These are phyloP conservation scores for Phlegmacium glaucopus DNA, from an alignment of 768 basidiomycete species.

Conservation along the genomic window DNA sequence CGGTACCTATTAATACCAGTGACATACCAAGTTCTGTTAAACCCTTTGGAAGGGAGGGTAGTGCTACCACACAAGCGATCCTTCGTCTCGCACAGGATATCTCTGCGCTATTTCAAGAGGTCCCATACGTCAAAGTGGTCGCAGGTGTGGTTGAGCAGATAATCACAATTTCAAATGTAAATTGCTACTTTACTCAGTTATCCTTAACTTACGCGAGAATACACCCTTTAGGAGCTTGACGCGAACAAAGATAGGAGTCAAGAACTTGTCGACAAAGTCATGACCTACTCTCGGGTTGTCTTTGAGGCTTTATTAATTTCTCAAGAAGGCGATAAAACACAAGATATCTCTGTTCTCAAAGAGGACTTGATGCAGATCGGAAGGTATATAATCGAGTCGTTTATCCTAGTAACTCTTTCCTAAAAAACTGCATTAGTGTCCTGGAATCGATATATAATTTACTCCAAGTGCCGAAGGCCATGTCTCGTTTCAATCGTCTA, in stretches of 20 bases:
- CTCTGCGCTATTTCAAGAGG: constrained; percentile 15
- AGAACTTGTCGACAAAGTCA: constrained; percentile 23
- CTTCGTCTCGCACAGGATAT: constrained; percentile 11
- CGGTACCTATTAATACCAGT: not conserved
- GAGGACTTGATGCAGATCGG: constrained; percentile 17
- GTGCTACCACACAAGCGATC: not conserved
- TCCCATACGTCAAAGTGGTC: constrained; percentile 24
- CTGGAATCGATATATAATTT: constrained; percentile 17
- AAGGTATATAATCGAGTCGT: constrained; percentile 6
- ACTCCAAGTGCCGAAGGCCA: constrained; percentile 10
- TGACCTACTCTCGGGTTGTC: constrained; percentile 20
- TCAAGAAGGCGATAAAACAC: constrained; percentile 1
- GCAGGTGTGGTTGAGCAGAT: constrained; percentile 21
- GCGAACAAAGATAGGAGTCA: constrained; percentile 16
- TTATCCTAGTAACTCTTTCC: not conserved
- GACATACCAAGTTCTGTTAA: not conserved
- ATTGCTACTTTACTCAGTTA: not conserved
- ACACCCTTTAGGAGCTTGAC: constrained; percentile 16
- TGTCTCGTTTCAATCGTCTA: constrained; percentile 14
- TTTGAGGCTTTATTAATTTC: constrained; percentile 17
- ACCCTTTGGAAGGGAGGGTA: not conserved
- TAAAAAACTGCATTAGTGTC: constrained; percentile 11
- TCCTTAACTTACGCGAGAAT: not conserved
- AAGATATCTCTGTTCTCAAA: constrained; percentile 13
- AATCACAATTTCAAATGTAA: constrained; percentile 22